Evolutionary conservation across 2,329 filamentous ascomycete species (phyloP).

Genomic region (Curvularia spicifera): DNA sequence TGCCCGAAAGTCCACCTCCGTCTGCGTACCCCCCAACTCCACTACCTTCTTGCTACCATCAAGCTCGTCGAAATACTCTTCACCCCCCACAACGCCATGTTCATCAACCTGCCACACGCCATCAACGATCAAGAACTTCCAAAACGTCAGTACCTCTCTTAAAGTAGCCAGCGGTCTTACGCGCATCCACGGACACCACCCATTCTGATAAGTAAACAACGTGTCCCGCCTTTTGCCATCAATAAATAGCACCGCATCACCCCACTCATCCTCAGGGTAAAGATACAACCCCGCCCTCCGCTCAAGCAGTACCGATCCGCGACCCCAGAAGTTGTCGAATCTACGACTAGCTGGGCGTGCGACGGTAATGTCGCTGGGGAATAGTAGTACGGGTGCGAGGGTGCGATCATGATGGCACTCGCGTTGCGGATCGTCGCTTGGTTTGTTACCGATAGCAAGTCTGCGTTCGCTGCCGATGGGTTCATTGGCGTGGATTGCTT

Average conservation of each 20-base stretch:
- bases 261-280: slow-evolving; percentile 11
- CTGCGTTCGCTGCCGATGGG: slow-evolving; percentile 8
- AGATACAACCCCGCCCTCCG: slow-evolving; percentile 10
- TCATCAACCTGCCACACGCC: slow-evolving; percentile 11
- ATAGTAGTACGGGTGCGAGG: slow-evolving; percentile 10
- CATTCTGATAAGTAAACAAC: slow-evolving; percentile 10
- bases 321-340: slow-evolving; percentile 9
- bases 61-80: slow-evolving; percentile 5
- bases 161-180: slow-evolving; percentile 9
- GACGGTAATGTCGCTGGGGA: slow-evolving; percentile 5
- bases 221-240: slow-evolving; percentile 7
- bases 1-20: slow-evolving; percentile 10
- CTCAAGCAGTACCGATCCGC: slow-evolving; percentile 12
- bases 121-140: slow-evolving; percentile 9
- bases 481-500: slow-evolving; percentile 9
- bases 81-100: slow-evolving; percentile 7
- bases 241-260: slow-evolving; percentile 11
- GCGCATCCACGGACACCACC: slow-evolving; percentile 13
- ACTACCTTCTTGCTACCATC: slow-evolving; percentile 6
- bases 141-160: slow-evolving; percentile 13
- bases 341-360: slow-evolving; percentile 6
- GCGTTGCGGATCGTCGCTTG: slow-evolving; percentile 7
- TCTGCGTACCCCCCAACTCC: slow-evolving; percentile 2
- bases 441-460: slow-evolving; percentile 10
- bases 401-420: slow-evolving; percentile 6